Base-by-base conservation (phyloP, 495 filamentous ascomycete genomes). In the Annulohypoxylon bovei region DNA sequence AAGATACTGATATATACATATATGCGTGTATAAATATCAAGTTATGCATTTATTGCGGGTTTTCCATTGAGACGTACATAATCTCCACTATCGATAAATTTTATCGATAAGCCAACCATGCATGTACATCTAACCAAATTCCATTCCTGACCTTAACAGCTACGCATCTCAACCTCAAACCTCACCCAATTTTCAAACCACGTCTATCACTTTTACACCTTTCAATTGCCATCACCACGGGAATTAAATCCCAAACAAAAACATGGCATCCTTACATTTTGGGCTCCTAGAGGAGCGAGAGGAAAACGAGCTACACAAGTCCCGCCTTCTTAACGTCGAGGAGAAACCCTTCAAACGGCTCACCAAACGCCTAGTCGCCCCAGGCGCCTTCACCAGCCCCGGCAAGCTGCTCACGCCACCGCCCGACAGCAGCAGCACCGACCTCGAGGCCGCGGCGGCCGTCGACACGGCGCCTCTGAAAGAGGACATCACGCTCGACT, bases 291-390 rank as follows among this genome's bases (percentile, higher is more conserved):
- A 85, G 25, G 81, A 81, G 61, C 79, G 82, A 33, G 86, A 86
- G 56, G 86, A 88, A 89, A 94, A 96, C 78, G 88, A 92, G 44
- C 89, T 98, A 27, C 94, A 98, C 85, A 96, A 94, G 76, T 86
- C 88, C 35, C 95, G 95, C 23, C 92, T 97, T 22, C 87, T 98
- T 33, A 90, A 89, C 71, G 91, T 98, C 70, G 95, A 99, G 85
- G 91, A 96, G 75, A 93, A 93, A 56, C 93, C 93, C 2, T 98
- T 95, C 87, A 92, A 92, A 78, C 92, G 95, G 53, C 88, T 99
- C 55, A 90, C 91, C 8, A 93, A 93, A 80, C 89, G 92, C 42
- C 87, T 97, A 9, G 81, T 91, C 25, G 84, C 87, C 30, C 84
- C 92, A 4, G 84, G 89, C 53, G 87, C 89, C 2, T 81, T 92